Evolutionary conservation across 345 rosid species (phyloP), one percentile per base, ranked within the genome.

Genomic region (Dipteronia dyeriana): DNA sequence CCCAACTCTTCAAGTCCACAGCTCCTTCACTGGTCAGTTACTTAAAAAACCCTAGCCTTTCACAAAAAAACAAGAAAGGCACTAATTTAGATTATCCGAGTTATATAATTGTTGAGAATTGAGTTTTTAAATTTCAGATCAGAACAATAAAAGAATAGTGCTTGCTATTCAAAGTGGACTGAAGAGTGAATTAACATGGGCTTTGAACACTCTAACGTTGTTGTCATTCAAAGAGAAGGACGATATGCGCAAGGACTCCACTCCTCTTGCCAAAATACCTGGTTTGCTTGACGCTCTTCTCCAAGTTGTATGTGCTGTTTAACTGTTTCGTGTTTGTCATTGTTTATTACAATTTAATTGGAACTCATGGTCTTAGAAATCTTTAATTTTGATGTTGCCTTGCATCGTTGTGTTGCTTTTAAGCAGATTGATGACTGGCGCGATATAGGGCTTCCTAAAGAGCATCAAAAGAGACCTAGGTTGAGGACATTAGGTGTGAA

Each of bases 361-460:
- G 43, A 17, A 41, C 54, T 68, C 45, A 25, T 19, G 10, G 54
- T 68, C 45, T 5, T 77, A 41, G 11, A n/a, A 61, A 39, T 73
- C 26, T 39, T 73, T 19, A 73, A 26, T 20, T 19, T 23, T 74
- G 69, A 61, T 25, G n/a, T 63, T 26, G 7, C 9, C 5, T 62
- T 63, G 23, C 9, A 26, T 74, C 38, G 9, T 62, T 74, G 43
- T 9, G 13, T 74, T 74, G 12, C 70, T 74, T 61, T 43, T 70
- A 83, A 74, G 78, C 89, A 94, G 99, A 92, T 96, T 62, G 99
- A 96, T 87, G 98, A 96, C 66, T 94, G 98, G 98, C 94, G 93
- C 31, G 99, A 94, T 79, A 81, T 96, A 53, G 89, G 88, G 9
- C 86, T 92, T 47, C 97, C 99, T 1, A 92, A 82, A 76, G 97